Percentiles rank a stretch among this genome's conserved stretches.
Conservation (phyloP, 345 rosid genomes). For the Mallotus nudiflorus region DNA sequence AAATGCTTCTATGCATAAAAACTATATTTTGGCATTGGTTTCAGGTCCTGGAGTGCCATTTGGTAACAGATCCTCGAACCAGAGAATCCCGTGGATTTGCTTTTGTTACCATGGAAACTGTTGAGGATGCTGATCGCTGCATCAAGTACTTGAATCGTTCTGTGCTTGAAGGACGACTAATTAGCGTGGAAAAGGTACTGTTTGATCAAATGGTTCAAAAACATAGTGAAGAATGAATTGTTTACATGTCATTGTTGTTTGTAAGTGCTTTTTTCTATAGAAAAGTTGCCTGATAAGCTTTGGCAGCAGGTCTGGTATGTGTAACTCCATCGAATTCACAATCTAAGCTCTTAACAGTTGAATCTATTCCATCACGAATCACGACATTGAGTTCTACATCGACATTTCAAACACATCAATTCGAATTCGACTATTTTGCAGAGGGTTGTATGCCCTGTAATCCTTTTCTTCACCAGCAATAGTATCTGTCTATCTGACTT, state of each 20-base stretch:
- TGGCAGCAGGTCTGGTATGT: conserved; percentile 75
- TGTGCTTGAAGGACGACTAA: conserved; percentile 62
- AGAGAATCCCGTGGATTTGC: conserved; percentile 73
- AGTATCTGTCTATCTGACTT: conserved; percentile 34
- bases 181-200: conserved; percentile 64
- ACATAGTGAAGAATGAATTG: conserved; percentile 7
- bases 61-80: conserved; percentile 59
- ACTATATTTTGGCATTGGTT: conserved; percentile 15
- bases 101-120: conserved; percentile 60
- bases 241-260: conserved; percentile 19
- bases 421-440: conserved; percentile 54
- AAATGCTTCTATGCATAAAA: not conserved
- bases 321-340: conserved; percentile 68
- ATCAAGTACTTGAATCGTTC: conserved; percentile 58
- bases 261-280: conserved; percentile 14
- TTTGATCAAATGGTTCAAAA: not conserved
- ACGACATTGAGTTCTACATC: conserved; percentile 54
- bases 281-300: conserved; percentile 56
- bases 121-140: conserved; percentile 59
- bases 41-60: conserved; percentile 59
- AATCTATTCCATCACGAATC: conserved; percentile 42
- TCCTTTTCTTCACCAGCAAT: conserved; percentile 38
- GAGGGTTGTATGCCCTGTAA: conserved; percentile 47
- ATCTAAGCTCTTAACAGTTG: conserved; percentile 65
- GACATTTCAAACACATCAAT: conserved; percentile 54